Conservation (phyloP, 2,329 filamentous ascomycete genomes). For the Pseudogymnoascus sp. region DNA sequence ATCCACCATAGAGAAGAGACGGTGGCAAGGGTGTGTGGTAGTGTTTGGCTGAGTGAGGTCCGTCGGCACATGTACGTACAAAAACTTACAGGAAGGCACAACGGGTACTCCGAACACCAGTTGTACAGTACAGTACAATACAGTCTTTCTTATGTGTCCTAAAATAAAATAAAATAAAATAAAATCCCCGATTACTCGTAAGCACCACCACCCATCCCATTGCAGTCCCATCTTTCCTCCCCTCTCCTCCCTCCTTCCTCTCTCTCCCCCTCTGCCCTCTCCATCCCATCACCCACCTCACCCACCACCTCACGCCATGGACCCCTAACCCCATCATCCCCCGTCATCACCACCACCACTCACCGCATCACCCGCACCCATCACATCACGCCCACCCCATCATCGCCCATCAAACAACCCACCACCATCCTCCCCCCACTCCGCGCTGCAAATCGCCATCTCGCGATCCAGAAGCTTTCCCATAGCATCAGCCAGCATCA, state of each 20-base stretch:
- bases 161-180: too few relatives aligned
- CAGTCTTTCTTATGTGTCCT: not conserved
- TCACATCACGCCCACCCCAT: not conserved
- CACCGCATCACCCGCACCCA: not conserved
- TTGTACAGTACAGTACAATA: not conserved
- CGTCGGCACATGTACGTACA: not conserved
- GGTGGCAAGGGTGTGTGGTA: not conserved
- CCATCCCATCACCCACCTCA: not conserved
- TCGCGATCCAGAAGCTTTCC: not conserved
- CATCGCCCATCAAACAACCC: not conserved
- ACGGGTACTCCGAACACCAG: too few relatives aligned
- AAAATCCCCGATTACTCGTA: not conserved
- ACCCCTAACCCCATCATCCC: not conserved
- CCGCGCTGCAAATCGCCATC: not conserved
- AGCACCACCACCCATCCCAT: not conserved
- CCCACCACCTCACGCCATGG: not conserved
- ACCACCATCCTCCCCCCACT: not conserved
- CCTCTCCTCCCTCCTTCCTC: not conserved
- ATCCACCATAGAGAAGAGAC: not conserved
- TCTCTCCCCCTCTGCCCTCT: not conserved
- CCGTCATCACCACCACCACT: not conserved
- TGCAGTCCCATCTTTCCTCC: not conserved
- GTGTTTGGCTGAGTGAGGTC: not conserved
- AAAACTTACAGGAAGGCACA: too few relatives aligned
- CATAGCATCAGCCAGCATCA: not conserved